phyloP scores from a whole-genome alignment of 2,329 filamentous ascomycete species.

The Gremmenia infestans region DNA sequence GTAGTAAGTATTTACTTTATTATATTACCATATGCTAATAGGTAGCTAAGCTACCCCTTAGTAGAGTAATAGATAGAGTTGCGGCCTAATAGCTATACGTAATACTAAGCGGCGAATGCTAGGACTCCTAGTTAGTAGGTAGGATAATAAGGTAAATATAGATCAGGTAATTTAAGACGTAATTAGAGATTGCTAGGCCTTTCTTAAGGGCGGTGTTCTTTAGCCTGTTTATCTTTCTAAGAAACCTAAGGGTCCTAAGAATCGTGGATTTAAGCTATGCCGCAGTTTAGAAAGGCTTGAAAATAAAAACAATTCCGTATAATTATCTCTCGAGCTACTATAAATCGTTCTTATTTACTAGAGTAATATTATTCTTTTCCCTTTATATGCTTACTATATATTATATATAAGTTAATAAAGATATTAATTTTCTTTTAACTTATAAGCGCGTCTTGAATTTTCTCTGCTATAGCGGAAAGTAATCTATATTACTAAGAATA shows the following conservation, averaged over 20 bases:
- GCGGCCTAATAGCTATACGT: constrained; percentile 20
- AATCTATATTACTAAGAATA: too few species aligned
- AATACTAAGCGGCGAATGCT: constrained; percentile 20
- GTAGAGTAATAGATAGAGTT: constrained; percentile 22
- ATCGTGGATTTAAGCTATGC: neutral
- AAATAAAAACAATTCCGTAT: too few species aligned
- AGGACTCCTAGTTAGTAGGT: constrained; percentile 16
- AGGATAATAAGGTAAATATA: constrained; percentile 16
- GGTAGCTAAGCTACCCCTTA: constrained; percentile 10
- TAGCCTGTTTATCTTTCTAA: constrained; percentile 8
- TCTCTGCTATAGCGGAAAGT: too few species aligned
- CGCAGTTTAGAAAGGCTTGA: constrained; percentile 9
- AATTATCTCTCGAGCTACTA: too few species aligned
- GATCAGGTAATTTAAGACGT: constrained; percentile 22
- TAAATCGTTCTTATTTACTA: too few species aligned
- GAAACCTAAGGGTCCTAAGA: constrained; percentile 6
- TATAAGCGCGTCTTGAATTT: too few species aligned
- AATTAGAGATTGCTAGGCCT: constrained; percentile 17
- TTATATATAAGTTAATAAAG: too few species aligned
- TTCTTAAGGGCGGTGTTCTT: constrained; percentile 16
- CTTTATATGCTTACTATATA: too few species aligned
- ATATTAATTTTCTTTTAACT: too few species aligned
- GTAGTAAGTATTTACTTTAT: constrained; percentile 23
- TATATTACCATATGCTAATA: constrained; percentile 10
- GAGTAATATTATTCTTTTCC: too few species aligned